phyloP scores from a whole-genome alignment of 2,329 filamentous ascomycete species.

The Colletotrichum limetticola region DNA sequence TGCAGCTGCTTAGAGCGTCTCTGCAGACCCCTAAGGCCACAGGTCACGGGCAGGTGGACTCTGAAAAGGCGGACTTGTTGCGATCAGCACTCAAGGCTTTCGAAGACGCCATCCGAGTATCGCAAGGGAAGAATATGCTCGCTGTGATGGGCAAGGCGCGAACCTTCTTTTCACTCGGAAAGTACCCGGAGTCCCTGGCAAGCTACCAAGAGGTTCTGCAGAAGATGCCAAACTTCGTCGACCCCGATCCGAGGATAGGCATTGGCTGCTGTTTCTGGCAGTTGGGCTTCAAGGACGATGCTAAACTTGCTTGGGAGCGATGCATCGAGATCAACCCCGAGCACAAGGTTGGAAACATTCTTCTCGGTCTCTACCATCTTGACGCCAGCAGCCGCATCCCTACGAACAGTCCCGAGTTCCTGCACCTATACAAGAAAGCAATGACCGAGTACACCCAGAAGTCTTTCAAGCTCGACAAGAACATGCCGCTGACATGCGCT shows the following conservation, averaged over 20 bases:
- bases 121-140: constrained; percentile 88
- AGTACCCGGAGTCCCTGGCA: constrained; percentile 84
- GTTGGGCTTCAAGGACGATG: constrained; percentile 92
- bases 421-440: constrained; percentile 86
- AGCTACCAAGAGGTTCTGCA: constrained; percentile 88
- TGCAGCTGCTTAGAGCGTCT: constrained; percentile 88
- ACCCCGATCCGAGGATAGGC: constrained; percentile 95
- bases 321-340: constrained; percentile 82
- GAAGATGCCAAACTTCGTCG: constrained; percentile 86
- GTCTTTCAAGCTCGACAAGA: constrained; percentile 93
- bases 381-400: constrained; percentile 86
- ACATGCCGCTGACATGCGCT: constrained; percentile 87
- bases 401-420: constrained; percentile 86
- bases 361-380: constrained; percentile 90
- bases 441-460: constrained; percentile 96
- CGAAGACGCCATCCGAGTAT: constrained; percentile 89
- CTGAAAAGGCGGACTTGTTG: constrained; percentile 81
- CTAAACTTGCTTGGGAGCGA: constrained; percentile 89
- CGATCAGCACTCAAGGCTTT: constrained; percentile 92
- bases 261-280: constrained; percentile 99
- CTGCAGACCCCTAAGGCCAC: constrained; percentile 80
- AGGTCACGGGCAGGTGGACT: constrained; percentile 71
- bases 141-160: constrained; percentile 91
- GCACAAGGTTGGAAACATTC: constrained; percentile 89
- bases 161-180: constrained; percentile 85